A percentile compares a stretch with the other conserved stretches of the same genome.
phyloP scores from a whole-genome alignment of 306 rosid genomes.

The Styphnolobium japonicum region DNA sequence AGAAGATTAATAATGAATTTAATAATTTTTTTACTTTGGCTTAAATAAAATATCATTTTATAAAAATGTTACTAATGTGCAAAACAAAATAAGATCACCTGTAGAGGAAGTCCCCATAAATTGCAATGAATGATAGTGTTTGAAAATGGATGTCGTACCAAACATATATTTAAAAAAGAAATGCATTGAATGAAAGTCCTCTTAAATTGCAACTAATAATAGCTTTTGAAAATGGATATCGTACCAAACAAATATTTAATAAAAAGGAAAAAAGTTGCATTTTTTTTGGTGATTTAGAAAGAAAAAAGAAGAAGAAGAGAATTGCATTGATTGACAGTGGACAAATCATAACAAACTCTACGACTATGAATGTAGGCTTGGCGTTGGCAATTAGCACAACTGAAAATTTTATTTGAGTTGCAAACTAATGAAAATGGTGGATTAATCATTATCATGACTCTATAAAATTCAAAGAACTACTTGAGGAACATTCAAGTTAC shows the following conservation, averaged over 20 bases:
- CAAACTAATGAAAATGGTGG: neutral
- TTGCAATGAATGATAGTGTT: neutral
- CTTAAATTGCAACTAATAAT: neutral
- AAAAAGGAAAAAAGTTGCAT: too few species aligned
- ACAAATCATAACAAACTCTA: neutral
- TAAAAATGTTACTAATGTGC: neutral
- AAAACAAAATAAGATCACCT: neutral
- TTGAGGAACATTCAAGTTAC: neutral
- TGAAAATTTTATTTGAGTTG: neutral
- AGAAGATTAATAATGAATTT: neutral
- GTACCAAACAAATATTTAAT: conserved; percentile 10
- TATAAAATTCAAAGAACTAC: neutral
- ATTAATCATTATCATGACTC: neutral
- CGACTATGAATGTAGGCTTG: neutral
- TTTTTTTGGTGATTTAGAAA: too few species aligned
- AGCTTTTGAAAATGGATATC: neutral
- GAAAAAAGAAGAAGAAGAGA: neutral
- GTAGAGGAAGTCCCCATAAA: neutral
- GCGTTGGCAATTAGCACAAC: neutral
- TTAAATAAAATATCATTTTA: neutral
- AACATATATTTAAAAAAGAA: neutral
- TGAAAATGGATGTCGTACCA: neutral
- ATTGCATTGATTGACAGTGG: neutral
- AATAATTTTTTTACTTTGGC: neutral
- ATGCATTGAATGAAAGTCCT: neutral